A percentile compares a stretch with the other conserved stretches of the same genome.
phyloP scores from a whole-genome alignment of 169 alveolate genomes.

The Eimeria maxima region DNA sequence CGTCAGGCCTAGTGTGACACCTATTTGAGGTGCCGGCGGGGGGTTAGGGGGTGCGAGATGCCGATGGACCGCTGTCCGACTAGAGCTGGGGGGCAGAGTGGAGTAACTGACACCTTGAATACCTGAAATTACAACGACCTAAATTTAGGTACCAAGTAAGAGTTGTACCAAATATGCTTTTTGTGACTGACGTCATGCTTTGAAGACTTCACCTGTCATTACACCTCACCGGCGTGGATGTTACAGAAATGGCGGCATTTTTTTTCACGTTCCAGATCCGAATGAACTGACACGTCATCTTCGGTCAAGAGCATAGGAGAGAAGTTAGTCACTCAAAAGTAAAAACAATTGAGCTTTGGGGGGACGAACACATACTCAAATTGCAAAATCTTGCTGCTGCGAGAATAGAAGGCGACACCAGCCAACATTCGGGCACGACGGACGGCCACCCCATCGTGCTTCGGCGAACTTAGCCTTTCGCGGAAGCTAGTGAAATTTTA shows the following conservation, averaged over 20 bases:
- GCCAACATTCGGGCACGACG: neutral
- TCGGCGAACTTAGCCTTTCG: no score
- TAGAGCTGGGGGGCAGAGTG: neutral
- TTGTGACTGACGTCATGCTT: neutral
- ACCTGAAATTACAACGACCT: conserved; percentile 4
- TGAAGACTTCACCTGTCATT: conserved; percentile 6
- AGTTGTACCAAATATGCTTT: neutral
- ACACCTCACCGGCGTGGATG: neutral
- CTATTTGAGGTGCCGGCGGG: neutral
- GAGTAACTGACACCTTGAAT: conserved; percentile 41
- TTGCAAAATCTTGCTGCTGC: neutral
- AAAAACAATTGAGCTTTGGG: no score
- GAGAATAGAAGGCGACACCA: neutral
- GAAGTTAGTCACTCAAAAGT: no score
- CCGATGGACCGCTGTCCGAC: conserved; percentile 49
- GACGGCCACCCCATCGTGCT: neutral
- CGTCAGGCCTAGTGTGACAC: neutral
- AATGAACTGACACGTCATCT: neutral
- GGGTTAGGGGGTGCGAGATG: neutral
- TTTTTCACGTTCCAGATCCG: neutral
- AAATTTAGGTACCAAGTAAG: conserved; percentile 25
- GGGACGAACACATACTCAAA: no score
- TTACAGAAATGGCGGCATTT: neutral
- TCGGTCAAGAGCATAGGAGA: neutral
- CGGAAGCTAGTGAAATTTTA: no score